Evolutionary conservation across 108 stramenopile species (phyloP).

Genomic region (Cylindrotheca closterium): DNA sequence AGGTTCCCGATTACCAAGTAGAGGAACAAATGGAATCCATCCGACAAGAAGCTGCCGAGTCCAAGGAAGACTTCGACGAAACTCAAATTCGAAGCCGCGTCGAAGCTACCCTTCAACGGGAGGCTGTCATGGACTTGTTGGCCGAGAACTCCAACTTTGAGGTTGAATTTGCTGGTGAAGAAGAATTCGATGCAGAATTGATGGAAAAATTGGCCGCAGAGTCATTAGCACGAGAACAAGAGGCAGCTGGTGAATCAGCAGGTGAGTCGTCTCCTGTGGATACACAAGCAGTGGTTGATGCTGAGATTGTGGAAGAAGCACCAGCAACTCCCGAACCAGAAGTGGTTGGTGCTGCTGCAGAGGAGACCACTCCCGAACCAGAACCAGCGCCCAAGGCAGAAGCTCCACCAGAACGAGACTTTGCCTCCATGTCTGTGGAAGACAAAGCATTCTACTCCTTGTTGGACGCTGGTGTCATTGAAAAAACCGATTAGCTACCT

Average conservation of each 20-base stretch:
- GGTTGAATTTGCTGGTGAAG: conserved; percentile 63
- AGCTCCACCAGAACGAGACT: conserved; percentile 32
- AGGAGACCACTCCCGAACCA: conserved; percentile 12
- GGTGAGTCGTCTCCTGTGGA: conserved; percentile 18
- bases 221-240: conserved; percentile 60
- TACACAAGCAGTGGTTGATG: conserved; percentile 16
- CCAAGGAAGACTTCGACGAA: conserved; percentile 69
- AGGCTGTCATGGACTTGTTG: conserved; percentile 80
- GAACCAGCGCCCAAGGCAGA: conserved; percentile 12
- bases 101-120: conserved; percentile 74
- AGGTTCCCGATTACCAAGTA: conserved; percentile 77
- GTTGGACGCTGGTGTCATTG: conserved; percentile 26
- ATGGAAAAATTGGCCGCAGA: conserved; percentile 82
- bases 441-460: conserved; percentile 55
- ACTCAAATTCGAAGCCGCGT: conserved; percentile 66
- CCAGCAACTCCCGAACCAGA: conserved; percentile 14
- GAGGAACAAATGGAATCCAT: conserved; percentile 80
- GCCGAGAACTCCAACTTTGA: conserved; percentile 75
- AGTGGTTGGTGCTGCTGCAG: conserved; percentile 21
- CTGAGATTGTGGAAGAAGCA: conserved; percentile 17
- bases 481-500: not conserved
- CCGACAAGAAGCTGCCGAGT: conserved; percentile 68
- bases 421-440: conserved; percentile 44
- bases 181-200: conserved; percentile 71
- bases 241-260: conserved; percentile 8